Evolutionary conservation across 306 rosid species (phyloP).

Genomic region (Castanopsis chinensis): DNA sequence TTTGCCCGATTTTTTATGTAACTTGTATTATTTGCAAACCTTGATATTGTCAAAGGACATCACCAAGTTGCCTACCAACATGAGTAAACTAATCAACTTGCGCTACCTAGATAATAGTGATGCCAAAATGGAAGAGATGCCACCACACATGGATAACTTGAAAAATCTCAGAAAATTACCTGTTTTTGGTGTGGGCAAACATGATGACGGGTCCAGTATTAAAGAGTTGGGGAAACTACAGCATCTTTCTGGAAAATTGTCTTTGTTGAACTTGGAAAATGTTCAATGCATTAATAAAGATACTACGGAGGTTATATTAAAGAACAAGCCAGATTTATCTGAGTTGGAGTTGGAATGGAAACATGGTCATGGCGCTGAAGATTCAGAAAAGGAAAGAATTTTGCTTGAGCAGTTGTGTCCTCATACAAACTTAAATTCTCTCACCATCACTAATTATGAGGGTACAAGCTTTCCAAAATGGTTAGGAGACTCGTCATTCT

Average conservation of each 20-base stretch:
- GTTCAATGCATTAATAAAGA: conserved; percentile 4
- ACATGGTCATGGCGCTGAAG: conserved; percentile 13
- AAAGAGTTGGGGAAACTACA: conserved; percentile 26
- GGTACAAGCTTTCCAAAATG: conserved; percentile 41
- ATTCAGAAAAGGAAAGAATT: conserved; percentile 15
- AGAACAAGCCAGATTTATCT: conserved; percentile 33
- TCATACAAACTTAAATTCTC: conserved; percentile 29
- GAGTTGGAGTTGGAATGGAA: conserved; percentile 31
- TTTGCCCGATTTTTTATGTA: conserved; percentile 28
- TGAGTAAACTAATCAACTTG: conserved; percentile 35
- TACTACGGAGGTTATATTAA: conserved; percentile 23
- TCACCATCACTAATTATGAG: conserved; percentile 22
- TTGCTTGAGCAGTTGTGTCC: conserved; percentile 26
- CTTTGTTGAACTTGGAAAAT: conserved; percentile 19
- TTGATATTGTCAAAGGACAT: conserved; percentile 23
- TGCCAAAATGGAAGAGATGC: conserved; percentile 30
- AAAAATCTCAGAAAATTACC: conserved; percentile 26
- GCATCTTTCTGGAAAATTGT: conserved; percentile 26
- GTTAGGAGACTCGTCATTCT: conserved; percentile 32
- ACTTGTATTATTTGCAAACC: conserved; percentile 37
- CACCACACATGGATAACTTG: conserved; percentile 20
- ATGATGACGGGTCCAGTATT: conserved; percentile 19
- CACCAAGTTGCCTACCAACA: conserved; percentile 20
- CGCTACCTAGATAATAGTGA: conserved; percentile 25
- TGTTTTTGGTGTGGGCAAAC: conserved; percentile 24